phyloP scores from a whole-genome alignment of 2,329 filamentous ascomycete species.

The Talaromyces sp. region DNA sequence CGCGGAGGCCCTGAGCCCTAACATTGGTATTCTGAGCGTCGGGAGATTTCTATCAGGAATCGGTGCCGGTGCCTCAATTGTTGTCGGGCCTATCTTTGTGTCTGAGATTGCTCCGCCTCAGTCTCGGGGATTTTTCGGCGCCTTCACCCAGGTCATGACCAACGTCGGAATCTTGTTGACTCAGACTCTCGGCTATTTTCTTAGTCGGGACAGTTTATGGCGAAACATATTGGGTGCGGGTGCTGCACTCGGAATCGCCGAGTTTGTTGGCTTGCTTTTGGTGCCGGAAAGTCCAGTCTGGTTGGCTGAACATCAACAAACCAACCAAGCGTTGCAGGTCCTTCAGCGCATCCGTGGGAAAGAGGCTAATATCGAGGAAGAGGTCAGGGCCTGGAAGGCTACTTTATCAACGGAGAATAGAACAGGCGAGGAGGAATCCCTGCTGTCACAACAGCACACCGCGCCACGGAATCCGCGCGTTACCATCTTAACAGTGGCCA shows the following conservation, averaged over 20 bases:
- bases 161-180: slow-evolving; percentile 83
- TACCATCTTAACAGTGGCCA: slow-evolving; percentile 61
- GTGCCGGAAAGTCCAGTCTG: slow-evolving; percentile 85
- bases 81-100: slow-evolving; percentile 91
- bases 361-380: slow-evolving; percentile 63
- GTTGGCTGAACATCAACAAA: slow-evolving; percentile 63
- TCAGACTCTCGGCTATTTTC: slow-evolving; percentile 79
- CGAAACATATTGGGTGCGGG: slow-evolving; percentile 74
- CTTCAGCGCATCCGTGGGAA: slow-evolving; percentile 72
- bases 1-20: slow-evolving; percentile 66
- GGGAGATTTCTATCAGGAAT: slow-evolving; percentile 77
- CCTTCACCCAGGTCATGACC: slow-evolving; percentile 84
- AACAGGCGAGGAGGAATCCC: slow-evolving; percentile 62
- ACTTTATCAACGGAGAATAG: slow-evolving; percentile 21
- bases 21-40: slow-evolving; percentile 61
- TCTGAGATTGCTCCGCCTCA: slow-evolving; percentile 77
- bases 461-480: slow-evolving; percentile 62
- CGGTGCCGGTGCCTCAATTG: slow-evolving; percentile 81
- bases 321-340: slow-evolving; percentile 57
- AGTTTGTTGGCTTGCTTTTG: slow-evolving; percentile 66
- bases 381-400: slow-evolving; percentile 58
- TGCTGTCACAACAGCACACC: slow-evolving; percentile 59
- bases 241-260: slow-evolving; percentile 60
- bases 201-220: slow-evolving; percentile 77
- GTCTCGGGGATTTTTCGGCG: slow-evolving; percentile 71